phyloP scores from a whole-genome alignment of 1,284 basidiomycete species.

The Inonotus obliquus region DNA sequence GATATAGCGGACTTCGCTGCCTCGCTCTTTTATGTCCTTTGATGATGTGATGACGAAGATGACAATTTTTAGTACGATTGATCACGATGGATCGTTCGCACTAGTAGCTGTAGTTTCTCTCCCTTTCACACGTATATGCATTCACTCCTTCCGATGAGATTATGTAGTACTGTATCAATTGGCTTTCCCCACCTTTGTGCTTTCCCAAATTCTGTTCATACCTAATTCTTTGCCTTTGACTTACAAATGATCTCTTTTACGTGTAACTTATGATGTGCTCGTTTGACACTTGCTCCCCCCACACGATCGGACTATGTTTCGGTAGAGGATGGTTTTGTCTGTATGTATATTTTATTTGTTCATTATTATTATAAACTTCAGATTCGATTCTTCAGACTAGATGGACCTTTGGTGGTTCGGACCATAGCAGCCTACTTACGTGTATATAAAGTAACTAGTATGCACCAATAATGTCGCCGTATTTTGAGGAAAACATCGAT shows the following conservation, averaged over 20 bases:
- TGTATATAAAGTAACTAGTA: too few species aligned
- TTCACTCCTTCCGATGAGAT: not conserved
- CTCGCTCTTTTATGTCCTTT: not conserved
- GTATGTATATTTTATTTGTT: conserved; percentile 3
- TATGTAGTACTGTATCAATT: conserved; percentile 13
- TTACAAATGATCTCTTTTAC: not conserved
- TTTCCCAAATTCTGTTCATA: not conserved
- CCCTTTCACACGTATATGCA: conserved; percentile 3
- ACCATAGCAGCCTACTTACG: too few species aligned
- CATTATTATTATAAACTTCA: not conserved
- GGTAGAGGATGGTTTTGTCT: not conserved
- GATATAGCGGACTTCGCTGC: not conserved
- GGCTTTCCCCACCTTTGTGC: not conserved
- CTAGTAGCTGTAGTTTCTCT: not conserved
- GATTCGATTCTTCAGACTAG: not conserved
- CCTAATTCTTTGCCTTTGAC: not conserved
- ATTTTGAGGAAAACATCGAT: not conserved
- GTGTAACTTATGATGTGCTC: not conserved
- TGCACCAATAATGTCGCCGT: too few species aligned
- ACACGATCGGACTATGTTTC: not conserved
- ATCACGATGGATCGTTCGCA: not conserved
- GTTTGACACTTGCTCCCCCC: not conserved
- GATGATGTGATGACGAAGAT: not conserved
- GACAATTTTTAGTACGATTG: not conserved
- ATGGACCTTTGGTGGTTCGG: too few species aligned